Conservation (phyloP, 73 alveolate genomes). For the Paramecium tetraurelia region DNA sequence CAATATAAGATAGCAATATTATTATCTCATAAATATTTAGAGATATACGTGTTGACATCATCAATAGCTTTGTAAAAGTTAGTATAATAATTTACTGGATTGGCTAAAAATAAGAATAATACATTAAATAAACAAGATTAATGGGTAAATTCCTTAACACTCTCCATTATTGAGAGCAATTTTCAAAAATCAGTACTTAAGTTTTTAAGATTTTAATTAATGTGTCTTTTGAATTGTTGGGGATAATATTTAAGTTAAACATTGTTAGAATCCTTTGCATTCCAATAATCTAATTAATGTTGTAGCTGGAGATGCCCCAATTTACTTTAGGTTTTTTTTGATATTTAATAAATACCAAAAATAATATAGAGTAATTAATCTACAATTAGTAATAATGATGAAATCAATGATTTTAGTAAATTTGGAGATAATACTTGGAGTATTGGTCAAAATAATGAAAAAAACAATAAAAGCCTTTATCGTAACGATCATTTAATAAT, state of each 20-base stretch:
- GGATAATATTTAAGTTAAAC: not conserved
- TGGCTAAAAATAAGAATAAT: not conserved
- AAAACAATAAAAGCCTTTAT: not conserved
- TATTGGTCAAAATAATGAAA: not conserved
- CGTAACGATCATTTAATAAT: not conserved
- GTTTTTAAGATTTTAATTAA: not conserved
- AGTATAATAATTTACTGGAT: not conserved
- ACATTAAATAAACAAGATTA: not conserved
- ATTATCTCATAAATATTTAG: not conserved
- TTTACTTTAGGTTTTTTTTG: not conserved
- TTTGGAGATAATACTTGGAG: not conserved
- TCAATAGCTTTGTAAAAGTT: not conserved
- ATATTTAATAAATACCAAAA: not conserved
- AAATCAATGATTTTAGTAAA: not conserved
- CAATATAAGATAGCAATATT: not conserved
- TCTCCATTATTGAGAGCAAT: not conserved
- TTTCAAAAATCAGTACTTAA: not conserved
- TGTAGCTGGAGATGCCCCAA: not conserved
- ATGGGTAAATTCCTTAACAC: not conserved
- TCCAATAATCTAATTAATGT: not conserved
- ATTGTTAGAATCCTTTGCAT: not conserved
- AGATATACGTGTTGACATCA: not conserved
- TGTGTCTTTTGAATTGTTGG: not conserved
- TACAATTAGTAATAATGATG: not conserved
- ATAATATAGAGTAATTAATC: not conserved